Evolutionary conservation across 2,329 filamentous ascomycete species (phyloP).

Genomic region (Chaetomium sp.): DNA sequence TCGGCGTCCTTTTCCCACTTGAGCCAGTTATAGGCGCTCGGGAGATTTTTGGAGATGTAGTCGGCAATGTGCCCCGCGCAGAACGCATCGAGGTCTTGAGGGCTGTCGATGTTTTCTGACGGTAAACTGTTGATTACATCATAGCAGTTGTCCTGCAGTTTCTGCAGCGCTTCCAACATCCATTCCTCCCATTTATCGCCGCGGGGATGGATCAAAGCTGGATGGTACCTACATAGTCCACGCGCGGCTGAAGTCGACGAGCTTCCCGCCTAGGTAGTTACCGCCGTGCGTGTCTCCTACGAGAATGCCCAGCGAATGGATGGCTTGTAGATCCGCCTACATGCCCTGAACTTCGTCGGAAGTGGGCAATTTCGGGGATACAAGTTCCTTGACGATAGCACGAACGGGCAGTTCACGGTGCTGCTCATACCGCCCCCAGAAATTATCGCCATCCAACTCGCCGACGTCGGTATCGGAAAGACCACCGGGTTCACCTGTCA

Average conservation of each 20-base stretch:
- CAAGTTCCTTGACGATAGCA: slow-evolving; percentile 15
- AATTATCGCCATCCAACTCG: neutral
- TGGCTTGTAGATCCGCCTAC: slow-evolving; percentile 7
- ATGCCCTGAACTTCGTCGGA: neutral
- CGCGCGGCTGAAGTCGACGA: slow-evolving; percentile 10
- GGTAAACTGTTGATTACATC: neutral
- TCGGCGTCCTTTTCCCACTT: slow-evolving; percentile 2
- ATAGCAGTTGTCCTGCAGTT: neutral
- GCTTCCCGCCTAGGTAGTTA: slow-evolving; percentile 9
- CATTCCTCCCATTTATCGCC: neutral
- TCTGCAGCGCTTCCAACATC: neutral
- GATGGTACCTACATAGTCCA: slow-evolving; percentile 8
- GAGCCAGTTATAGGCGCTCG: neutral
- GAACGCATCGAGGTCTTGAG: neutral
- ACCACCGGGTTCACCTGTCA: neutral
- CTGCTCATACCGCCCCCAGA: slow-evolving; percentile 7
- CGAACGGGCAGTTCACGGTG: slow-evolving; percentile 10
- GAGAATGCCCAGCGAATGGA: slow-evolving; percentile 11
- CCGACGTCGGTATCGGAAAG: neutral
- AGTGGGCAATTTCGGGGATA: neutral
- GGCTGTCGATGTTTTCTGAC: neutral
- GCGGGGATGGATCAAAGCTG: neutral
- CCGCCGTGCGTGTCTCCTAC: neutral
- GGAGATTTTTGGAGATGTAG: neutral
- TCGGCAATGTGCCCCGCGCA: neutral